Evolutionary conservation across 1,139 yeast species (phyloP).

Genomic region (Geotrichum reessii): DNA sequence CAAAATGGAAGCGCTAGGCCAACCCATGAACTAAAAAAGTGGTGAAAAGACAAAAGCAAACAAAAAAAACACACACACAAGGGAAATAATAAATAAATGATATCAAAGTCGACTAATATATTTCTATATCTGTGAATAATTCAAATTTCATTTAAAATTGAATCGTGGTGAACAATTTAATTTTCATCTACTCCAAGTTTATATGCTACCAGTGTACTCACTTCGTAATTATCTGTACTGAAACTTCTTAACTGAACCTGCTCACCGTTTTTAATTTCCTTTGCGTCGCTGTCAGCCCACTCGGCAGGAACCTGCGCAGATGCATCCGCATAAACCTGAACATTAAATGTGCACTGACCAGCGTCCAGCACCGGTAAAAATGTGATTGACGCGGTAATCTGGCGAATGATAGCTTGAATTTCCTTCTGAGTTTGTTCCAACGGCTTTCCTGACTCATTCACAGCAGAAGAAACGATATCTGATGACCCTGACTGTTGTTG

Average conservation of each 20-base stretch:
- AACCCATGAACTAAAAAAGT: constrained; percentile 1
- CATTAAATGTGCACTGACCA: constrained; percentile 74
- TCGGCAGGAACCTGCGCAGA: constrained; percentile 68
- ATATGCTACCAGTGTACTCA: constrained; percentile 76
- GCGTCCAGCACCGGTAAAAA: constrained; percentile 65
- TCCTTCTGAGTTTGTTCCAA: constrained; percentile 59
- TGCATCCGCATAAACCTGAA: constrained; percentile 76
- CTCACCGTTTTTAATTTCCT: constrained; percentile 54
- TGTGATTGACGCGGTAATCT: constrained; percentile 82
- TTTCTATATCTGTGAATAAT: not conserved
- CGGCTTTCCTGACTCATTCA: constrained; percentile 33
- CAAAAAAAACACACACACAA: too few species aligned
- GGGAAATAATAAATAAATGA: not conserved
- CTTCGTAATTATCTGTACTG: constrained; percentile 61
- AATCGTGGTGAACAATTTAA: not conserved
- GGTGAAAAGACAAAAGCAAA: not conserved
- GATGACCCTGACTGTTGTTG: constrained; percentile 14
- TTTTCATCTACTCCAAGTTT: constrained; percentile 31
- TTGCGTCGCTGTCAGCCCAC: constrained; percentile 78
- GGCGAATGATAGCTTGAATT: constrained; percentile 80
- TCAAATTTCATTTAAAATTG: not conserved
- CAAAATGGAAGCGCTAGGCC: constrained; percentile 22
- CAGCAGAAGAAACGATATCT: constrained; percentile 17
- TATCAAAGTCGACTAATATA: not conserved
- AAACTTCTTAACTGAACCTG: constrained; percentile 66